phyloP scores from a whole-genome alignment of 2,329 filamentous ascomycete genomes.

The Capronia americana region DNA sequence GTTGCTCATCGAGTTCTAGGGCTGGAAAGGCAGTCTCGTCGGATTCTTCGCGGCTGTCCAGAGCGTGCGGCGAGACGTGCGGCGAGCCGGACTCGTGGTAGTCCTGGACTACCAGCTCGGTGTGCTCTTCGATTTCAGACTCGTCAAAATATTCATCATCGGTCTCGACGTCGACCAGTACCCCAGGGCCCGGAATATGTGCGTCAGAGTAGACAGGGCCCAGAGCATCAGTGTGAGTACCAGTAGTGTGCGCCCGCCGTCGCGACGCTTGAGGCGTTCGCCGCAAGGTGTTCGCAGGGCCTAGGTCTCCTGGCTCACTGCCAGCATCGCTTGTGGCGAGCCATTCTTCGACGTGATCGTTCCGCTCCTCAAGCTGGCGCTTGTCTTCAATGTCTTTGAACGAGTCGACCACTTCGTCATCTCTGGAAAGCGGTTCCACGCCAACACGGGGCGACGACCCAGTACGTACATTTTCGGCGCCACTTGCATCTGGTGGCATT shows the following conservation, averaged over 20 bases:
- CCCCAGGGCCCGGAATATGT: constrained; percentile 59
- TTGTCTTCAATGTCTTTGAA: constrained; percentile 59
- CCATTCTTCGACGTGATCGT: constrained; percentile 62
- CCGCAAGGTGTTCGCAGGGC: constrained; percentile 21
- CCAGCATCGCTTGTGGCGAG: constrained; percentile 56
- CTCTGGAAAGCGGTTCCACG: constrained; percentile 55
- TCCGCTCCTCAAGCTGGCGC: constrained; percentile 57
- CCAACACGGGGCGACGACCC: constrained; percentile 46
- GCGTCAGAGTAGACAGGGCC: constrained; percentile 46
- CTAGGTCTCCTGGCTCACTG: constrained; percentile 48
- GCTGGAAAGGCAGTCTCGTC: constrained; percentile 39
- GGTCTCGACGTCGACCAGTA: constrained; percentile 54
- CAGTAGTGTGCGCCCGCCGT: constrained; percentile 45
- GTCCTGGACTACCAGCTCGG: constrained; percentile 28
- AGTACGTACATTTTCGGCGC: constrained; percentile 11
- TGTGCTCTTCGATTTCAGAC: constrained; percentile 25
- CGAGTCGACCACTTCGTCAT: constrained; percentile 53
- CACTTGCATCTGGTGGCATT: constrained; percentile 32
- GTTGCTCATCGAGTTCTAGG: constrained; percentile 38
- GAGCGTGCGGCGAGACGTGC: constrained; percentile 38
- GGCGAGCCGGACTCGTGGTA: constrained; percentile 43
- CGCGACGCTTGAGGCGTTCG: constrained; percentile 24
- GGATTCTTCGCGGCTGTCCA: constrained; percentile 29
- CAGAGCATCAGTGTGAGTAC: constrained; percentile 46
- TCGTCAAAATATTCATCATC: constrained; percentile 46